Conservation (phyloP, 192 early-diverging fungal genomes). For the Podila clonocystis region DNA sequence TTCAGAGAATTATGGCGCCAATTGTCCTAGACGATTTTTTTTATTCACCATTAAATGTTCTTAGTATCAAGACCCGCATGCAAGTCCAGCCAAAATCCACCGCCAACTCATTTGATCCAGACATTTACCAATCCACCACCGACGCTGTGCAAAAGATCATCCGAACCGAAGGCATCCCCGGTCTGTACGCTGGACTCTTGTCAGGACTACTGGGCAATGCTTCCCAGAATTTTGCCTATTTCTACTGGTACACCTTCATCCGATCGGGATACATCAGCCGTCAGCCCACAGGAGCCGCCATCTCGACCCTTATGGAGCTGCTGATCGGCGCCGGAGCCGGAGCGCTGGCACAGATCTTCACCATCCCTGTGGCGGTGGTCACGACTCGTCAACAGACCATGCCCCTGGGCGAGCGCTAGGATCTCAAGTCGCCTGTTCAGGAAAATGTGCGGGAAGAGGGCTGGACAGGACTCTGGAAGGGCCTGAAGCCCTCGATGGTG, state of each 20-base stretch:
- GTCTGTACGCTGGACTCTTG: slow-evolving; percentile 90
- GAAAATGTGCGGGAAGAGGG: slow-evolving; percentile 86
- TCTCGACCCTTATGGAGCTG: slow-evolving; percentile 90
- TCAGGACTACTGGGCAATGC: slow-evolving; percentile 83
- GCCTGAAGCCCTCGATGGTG: slow-evolving; percentile 90
- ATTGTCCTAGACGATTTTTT: no score
- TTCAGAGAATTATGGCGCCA: no score
- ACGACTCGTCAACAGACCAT: slow-evolving; percentile 96
- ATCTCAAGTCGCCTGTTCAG: slow-evolving; percentile 70
- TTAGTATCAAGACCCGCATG: slow-evolving; percentile 93
- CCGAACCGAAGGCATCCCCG: slow-evolving; percentile 81
- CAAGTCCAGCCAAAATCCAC: slow-evolving; percentile 88
- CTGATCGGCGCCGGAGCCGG: slow-evolving; percentile 91
- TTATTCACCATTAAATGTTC: no score
- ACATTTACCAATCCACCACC: slow-evolving; percentile 59
- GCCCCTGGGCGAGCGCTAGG: slow-evolving; percentile 66
- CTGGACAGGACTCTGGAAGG: slow-evolving; percentile 85
- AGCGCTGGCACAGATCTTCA: slow-evolving; percentile 86
- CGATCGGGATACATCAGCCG: slow-evolving; percentile 67
- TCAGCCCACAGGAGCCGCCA: slow-evolving; percentile 52
- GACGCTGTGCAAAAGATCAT: slow-evolving; percentile 91
- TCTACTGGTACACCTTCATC: slow-evolving; percentile 84
- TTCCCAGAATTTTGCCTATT: slow-evolving; percentile 85
- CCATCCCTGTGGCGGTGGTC: slow-evolving; percentile 93
- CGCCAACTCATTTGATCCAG: slow-evolving; percentile 28